A percentile compares a stretch with the other conserved stretches of the same genome.
Evolutionary conservation across 2,329 filamentous ascomycete genomes (phyloP).

Genomic region (Uncinocarpus reesii): DNA sequence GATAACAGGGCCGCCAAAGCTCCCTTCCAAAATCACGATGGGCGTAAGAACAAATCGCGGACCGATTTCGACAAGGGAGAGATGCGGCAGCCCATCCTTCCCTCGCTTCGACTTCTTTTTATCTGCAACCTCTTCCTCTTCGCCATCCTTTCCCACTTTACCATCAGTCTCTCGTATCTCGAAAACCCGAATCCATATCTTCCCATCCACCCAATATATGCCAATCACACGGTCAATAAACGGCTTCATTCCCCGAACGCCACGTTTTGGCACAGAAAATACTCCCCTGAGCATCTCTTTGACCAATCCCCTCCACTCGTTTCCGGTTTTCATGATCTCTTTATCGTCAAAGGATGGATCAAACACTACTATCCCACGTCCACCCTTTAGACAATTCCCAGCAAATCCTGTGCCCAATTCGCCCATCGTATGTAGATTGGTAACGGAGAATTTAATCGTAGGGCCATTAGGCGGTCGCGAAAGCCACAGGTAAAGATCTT

Average conservation of each 20-base stretch:
- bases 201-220: conserved; percentile 81
- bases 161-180: conserved; percentile 78
- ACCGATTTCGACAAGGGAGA: conserved; percentile 84
- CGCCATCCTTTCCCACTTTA: conserved; percentile 39
- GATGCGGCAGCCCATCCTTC: conserved; percentile 55
- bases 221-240: conserved; percentile 94
- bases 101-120: conserved; percentile 31
- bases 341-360: conserved; percentile 74
- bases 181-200: conserved; percentile 93
- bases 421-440: conserved; percentile 81
- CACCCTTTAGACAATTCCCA: conserved; percentile 92
- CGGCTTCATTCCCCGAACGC: conserved; percentile 80
- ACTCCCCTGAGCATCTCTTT: conserved; percentile 83
- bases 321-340: conserved; percentile 55
- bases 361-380: conserved; percentile 81
- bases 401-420: conserved; percentile 75
- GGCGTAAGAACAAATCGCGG: conserved; percentile 87
- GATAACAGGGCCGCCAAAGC: conserved; percentile 90
- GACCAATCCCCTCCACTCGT: conserved; percentile 43
- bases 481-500: conserved; percentile 92
- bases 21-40: conserved; percentile 88
- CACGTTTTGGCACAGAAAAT: conserved; percentile 77
- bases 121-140: conserved; percentile 31
- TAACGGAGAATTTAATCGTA: conserved; percentile 47
- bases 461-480: conserved; percentile 80